phyloP scores from a whole-genome alignment of 345 rosid species.

The Eucalyptus tenuipes region DNA sequence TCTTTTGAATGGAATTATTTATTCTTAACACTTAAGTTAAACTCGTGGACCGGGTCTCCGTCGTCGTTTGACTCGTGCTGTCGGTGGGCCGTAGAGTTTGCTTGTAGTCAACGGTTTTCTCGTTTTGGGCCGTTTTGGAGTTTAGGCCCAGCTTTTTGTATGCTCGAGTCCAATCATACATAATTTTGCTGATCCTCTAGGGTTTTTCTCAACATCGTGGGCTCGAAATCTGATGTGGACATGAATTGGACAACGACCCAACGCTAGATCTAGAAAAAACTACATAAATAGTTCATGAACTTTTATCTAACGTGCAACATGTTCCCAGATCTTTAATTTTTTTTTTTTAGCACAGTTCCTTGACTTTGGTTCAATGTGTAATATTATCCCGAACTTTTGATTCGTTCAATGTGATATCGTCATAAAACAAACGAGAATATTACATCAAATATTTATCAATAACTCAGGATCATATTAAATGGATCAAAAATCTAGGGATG shows the following conservation, averaged over 20 bases:
- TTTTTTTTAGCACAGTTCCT: fast-evolving
- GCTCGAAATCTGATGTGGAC: background rate
- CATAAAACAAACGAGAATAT: no score
- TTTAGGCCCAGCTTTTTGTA: background rate
- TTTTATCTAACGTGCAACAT: background rate
- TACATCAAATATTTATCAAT: no score
- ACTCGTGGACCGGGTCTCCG: background rate
- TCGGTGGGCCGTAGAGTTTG: background rate
- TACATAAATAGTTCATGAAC: background rate
- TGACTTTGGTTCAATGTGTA: background rate
- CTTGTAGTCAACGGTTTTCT: background rate
- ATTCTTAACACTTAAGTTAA: background rate
- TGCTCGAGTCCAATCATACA: background rate
- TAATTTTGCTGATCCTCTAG: background rate
- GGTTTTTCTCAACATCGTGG: background rate
- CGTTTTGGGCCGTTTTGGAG: background rate
- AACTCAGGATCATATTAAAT: background rate
- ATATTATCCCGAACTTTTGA: no score
- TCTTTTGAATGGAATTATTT: background rate
- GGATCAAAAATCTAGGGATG: fast-evolving
- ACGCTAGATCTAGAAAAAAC: background rate
- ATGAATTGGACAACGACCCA: background rate
- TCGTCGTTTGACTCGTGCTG: background rate
- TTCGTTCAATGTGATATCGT: no score
- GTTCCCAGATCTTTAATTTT: no score